Percentiles rank a stretch among this genome's conserved stretches.
phyloP scores from a whole-genome alignment of 805 yeast genomes.

The Candida palmyrensis region DNA sequence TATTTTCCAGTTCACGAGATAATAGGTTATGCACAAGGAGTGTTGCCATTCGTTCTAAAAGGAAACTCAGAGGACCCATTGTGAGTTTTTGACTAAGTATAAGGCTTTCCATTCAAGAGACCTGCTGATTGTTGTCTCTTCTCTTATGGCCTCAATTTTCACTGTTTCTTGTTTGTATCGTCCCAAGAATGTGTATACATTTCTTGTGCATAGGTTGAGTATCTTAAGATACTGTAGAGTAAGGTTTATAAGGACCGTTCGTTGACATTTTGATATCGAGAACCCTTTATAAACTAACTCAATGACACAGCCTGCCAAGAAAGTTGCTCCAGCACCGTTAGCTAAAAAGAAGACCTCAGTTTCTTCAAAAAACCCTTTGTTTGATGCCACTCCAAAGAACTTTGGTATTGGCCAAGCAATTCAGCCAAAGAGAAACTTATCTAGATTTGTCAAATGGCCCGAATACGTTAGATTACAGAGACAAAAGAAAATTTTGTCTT shows the following conservation, averaged over 20 bases:
- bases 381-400: conserved; percentile 77
- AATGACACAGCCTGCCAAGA: conserved; percentile 56
- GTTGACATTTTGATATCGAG: conserved; percentile 18
- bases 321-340: conserved; percentile 45
- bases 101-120: conserved; percentile 4
- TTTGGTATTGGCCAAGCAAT: conserved; percentile 95
- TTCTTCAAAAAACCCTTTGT: conserved; percentile 26
- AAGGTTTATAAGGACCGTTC: conserved; percentile 19
- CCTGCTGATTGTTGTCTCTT: not conserved
- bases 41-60: conserved; percentile 13
- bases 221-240: conserved; percentile 38
- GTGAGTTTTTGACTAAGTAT: conserved; percentile 8
- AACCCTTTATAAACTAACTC: conserved; percentile 30
- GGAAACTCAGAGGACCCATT: no score
- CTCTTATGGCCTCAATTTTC: conserved; percentile 4
- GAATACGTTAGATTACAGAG: conserved; percentile 97
- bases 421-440: conserved; percentile 94
- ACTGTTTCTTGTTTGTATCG: conserved; percentile 7
- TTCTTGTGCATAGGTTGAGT: conserved; percentile 44
- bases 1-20: conserved; percentile 10
- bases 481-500: conserved; percentile 92
- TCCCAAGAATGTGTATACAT: conserved; percentile 24
- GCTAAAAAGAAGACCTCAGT: conserved; percentile 29
- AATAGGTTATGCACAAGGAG: conserved; percentile 20
- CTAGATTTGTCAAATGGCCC: conserved; percentile 99